Percentiles rank a stretch among this genome's conserved stretches.
These are phyloP conservation scores for Hypoxylon sp. DNA, from an alignment of 2,329 filamentous ascomycete genomes.

Conservation along the genomic window DNA sequence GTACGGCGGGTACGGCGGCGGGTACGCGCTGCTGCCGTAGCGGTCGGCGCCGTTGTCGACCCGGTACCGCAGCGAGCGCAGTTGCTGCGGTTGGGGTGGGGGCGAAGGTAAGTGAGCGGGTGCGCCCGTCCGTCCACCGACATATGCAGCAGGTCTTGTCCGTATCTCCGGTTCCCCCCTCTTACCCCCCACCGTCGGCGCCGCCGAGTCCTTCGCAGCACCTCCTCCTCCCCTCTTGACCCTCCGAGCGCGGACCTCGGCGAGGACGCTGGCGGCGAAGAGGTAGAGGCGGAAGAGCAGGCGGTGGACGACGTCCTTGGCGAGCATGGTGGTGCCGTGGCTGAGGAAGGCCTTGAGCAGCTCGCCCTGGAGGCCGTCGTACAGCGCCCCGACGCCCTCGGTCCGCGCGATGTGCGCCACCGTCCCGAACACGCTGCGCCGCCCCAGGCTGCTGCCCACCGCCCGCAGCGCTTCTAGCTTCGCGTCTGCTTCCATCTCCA, in stretches of 20 bases:
- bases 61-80: constrained; percentile 26
- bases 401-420: constrained; percentile 64
- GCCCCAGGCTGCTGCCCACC: constrained; percentile 41
- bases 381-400: constrained; percentile 75
- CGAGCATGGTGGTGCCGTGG: constrained; percentile 86
- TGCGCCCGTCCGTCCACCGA: too few species aligned
- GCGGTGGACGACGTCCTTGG: constrained; percentile 80
- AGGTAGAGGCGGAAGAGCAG: constrained; percentile 78
- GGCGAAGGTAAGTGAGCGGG: not conserved
- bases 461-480: constrained; percentile 40
- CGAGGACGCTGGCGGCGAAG: constrained; percentile 59
- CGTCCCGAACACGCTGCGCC: constrained; percentile 67
- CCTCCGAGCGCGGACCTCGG: constrained; percentile 26
- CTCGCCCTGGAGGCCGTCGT: constrained; percentile 78
- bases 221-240: not conserved
- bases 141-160: not conserved
- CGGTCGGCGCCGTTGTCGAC: constrained; percentile 15
- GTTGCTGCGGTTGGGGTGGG: constrained; percentile 2
- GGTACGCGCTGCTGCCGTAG: not conserved
- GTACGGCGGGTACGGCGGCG: not conserved
- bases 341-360: constrained; percentile 84
- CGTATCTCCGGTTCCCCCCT: not conserved
- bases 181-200: not conserved
- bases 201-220: not conserved
- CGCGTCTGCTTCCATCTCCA: constrained; percentile 44